These are phyloP conservation scores for Mycena galericulata DNA, from an alignment of 768 basidiomycete genomes.

Conservation along the genomic window DNA sequence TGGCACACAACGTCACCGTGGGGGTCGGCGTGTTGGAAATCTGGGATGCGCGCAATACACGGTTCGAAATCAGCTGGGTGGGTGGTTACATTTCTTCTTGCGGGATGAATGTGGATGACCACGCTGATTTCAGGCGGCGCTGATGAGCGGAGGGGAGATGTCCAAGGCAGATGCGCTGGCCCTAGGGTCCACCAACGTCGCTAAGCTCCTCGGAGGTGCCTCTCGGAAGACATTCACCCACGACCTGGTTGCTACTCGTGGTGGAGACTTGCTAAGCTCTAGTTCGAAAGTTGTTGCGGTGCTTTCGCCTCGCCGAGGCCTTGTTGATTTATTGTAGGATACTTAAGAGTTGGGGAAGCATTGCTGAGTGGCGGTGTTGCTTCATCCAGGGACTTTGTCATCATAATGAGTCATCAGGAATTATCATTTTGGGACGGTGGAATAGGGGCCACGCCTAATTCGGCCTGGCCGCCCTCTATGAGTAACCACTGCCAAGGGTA, in stretches of 20 bases:
- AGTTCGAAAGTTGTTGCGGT: constrained; percentile 64
- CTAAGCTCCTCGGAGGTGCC: constrained; percentile 50
- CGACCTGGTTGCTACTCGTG: constrained; percentile 26
- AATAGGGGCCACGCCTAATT: too few relatives aligned
- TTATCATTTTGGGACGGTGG: too few relatives aligned
- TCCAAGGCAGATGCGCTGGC: constrained; percentile 57
- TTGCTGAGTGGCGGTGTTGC: too few relatives aligned
- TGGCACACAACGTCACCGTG: constrained; percentile 77
- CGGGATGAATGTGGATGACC: background rate
- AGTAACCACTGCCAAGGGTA: too few relatives aligned
- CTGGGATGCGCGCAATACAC: constrained; percentile 80
- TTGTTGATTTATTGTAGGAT: constrained; percentile 53
- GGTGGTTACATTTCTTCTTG: constrained; percentile 53
- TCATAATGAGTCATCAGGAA: too few relatives aligned
- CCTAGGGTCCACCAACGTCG: constrained; percentile 60
- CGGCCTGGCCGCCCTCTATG: too few relatives aligned
- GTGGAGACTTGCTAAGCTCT: constrained; percentile 32
- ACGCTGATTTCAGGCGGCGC: constrained; percentile 45
- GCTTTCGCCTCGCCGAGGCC: constrained; percentile 57
- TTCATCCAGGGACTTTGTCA: too few relatives aligned
- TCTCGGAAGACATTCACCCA: background rate
- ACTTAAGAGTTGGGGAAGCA: background rate
- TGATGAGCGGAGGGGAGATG: constrained; percentile 42
- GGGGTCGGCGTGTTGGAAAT: constrained; percentile 73
- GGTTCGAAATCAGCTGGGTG: constrained; percentile 89